These are phyloP conservation scores for Rhodotorula diobovata DNA, from an alignment of 768 basidiomycete species.

Conservation along the genomic window DNA sequence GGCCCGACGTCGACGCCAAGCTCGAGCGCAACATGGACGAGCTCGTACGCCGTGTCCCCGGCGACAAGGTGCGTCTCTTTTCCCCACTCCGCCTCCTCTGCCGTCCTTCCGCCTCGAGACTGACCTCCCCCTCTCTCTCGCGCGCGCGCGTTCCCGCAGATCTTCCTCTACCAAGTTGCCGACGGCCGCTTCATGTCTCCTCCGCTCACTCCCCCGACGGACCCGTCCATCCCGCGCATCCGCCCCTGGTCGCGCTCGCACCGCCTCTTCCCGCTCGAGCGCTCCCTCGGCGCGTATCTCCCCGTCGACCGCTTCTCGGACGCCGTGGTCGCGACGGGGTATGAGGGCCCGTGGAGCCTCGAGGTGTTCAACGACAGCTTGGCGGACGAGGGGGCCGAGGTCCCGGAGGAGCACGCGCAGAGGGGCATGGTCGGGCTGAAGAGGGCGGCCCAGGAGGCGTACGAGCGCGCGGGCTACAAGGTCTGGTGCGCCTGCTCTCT, in stretches of 20 bases:
- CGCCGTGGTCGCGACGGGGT: slow-evolving; percentile 47
- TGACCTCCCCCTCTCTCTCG: not conserved
- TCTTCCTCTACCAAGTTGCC: slow-evolving; percentile 52
- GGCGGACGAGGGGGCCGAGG: slow-evolving; percentile 8
- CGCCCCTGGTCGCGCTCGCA: slow-evolving; percentile 50
- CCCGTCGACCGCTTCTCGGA: slow-evolving; percentile 49
- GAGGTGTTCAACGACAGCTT: slow-evolving; percentile 51
- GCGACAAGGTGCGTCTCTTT: slow-evolving; percentile 41
- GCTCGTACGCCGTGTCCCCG: slow-evolving; percentile 46
- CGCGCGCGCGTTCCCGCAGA: slow-evolving; percentile 33
- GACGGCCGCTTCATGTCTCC: slow-evolving; percentile 45
- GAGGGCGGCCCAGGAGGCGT: slow-evolving; percentile 5
- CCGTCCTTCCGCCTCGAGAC: not conserved
- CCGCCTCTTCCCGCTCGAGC: slow-evolving; percentile 51
- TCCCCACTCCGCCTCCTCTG: too few relatives aligned
- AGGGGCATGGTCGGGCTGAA: slow-evolving; percentile 24
- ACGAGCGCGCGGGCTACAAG: slow-evolving; percentile 1
- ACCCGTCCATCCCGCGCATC: slow-evolving; percentile 38
- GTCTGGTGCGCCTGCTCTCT: not conserved
- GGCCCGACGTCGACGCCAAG: slow-evolving; percentile 34
- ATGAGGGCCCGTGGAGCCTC: slow-evolving; percentile 49
- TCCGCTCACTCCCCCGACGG: slow-evolving; percentile 30
- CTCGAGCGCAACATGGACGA: slow-evolving; percentile 43
- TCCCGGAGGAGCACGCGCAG: slow-evolving; percentile 33
- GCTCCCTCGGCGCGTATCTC: slow-evolving; percentile 45